A percentile compares a stretch with the other conserved stretches of the same genome.
Evolutionary conservation across 108 stramenopile genomes (phyloP).

Genomic region (Schizochytrium sp.): DNA sequence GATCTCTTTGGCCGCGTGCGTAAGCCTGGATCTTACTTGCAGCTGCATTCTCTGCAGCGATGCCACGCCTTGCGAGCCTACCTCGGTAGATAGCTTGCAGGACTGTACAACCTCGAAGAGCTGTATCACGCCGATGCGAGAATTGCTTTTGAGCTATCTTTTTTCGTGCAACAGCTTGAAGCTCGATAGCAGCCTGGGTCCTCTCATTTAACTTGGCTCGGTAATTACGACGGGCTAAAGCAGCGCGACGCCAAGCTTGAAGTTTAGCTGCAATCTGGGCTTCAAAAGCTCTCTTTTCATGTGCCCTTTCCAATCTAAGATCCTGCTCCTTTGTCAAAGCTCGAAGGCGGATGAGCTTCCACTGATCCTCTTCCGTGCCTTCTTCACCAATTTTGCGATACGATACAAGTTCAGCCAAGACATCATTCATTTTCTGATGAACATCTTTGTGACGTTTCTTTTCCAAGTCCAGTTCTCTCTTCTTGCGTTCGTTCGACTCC

Average conservation of each 20-base stretch:
- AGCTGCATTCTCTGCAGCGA: background rate
- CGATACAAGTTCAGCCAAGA: background rate
- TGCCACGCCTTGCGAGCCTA: background rate
- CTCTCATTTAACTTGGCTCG: background rate
- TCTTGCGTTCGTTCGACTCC: background rate
- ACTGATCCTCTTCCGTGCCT: background rate
- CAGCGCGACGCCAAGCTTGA: slow-evolving; percentile 16
- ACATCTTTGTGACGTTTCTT: background rate
- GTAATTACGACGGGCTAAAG: background rate
- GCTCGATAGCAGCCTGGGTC: background rate
- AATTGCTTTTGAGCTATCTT: background rate
- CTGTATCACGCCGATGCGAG: background rate
- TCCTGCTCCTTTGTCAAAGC: slow-evolving; percentile 38
- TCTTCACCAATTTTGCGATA: slow-evolving; percentile 14
- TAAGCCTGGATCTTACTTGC: slow-evolving; percentile 4
- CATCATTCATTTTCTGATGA: slow-evolving; percentile 30
- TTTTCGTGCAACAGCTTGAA: slow-evolving; percentile 3
- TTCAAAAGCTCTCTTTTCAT: background rate
- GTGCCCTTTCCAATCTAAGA: background rate
- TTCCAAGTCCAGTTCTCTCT: background rate
- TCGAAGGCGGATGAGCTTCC: slow-evolving; percentile 9
- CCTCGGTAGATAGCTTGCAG: background rate
- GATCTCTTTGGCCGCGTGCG: background rate
- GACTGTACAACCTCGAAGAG: background rate
- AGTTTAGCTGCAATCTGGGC: background rate